Percentiles rank a stretch among this genome's conserved stretches.
phyloP scores from a whole-genome alignment of 1,284 basidiomycete species.

The Marasmius sp. region DNA sequence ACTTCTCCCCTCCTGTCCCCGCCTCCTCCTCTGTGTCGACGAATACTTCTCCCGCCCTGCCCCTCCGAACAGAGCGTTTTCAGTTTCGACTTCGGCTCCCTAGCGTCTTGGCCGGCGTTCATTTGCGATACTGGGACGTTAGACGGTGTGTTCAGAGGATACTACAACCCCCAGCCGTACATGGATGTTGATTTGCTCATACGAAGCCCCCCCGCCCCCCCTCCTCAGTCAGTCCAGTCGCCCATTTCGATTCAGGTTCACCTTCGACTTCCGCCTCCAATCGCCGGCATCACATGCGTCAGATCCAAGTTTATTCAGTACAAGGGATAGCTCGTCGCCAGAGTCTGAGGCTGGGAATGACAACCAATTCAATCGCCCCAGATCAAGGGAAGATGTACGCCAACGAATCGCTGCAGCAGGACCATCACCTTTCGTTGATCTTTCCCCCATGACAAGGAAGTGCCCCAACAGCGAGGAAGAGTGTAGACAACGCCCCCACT shows the following conservation, averaged over 20 bases:
- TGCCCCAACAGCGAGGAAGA: slow-evolving; percentile 19
- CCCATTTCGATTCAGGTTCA: slow-evolving; percentile 38
- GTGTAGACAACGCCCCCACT: too few species aligned
- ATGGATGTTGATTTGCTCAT: slow-evolving; percentile 48
- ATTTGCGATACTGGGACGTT: slow-evolving; percentile 36
- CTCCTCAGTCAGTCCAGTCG: slow-evolving; percentile 53
- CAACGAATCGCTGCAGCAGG: slow-evolving; percentile 47
- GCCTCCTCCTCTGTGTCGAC: slow-evolving; percentile 18
- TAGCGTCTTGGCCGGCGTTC: slow-evolving; percentile 42
- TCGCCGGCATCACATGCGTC: slow-evolving; percentile 30
- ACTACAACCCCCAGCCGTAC: slow-evolving; percentile 38
- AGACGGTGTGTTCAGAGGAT: slow-evolving; percentile 66
- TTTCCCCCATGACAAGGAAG: slow-evolving; percentile 25
- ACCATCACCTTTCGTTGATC: slow-evolving; percentile 46
- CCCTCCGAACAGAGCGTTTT: slow-evolving; percentile 31
- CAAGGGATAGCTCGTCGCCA: slow-evolving; percentile 32
- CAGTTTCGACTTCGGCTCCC: slow-evolving; percentile 38
- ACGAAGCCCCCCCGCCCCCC: slow-evolving; percentile 27
- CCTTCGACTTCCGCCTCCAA: slow-evolving; percentile 28
- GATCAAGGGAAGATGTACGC: too few species aligned
- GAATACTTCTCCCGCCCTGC: too few species aligned
- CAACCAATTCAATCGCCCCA: slow-evolving; percentile 45
- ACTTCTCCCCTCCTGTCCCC: slow-evolving; percentile 19
- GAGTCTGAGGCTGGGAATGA: slow-evolving; percentile 28
- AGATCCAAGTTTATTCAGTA: slow-evolving; percentile 40